These are phyloP conservation scores for Nicotiana benthamiana DNA, from an alignment of 257 asterid genomes.

Conservation along the genomic window DNA sequence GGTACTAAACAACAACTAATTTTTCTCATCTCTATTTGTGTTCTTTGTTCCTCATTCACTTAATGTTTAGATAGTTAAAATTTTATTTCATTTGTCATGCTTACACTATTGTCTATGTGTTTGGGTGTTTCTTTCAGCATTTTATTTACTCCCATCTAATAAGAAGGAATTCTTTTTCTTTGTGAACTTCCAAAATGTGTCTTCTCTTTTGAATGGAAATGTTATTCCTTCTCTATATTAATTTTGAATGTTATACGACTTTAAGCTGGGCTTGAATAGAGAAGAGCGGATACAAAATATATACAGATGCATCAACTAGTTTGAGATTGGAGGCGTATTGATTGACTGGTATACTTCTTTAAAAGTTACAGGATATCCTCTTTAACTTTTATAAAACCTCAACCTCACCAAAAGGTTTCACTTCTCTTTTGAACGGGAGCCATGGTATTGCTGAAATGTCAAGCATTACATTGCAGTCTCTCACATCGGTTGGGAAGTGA, in stretches of 20 bases:
- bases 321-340: not conserved
- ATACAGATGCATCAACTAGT: not conserved
- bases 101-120: not conserved
- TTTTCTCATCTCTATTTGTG: not conserved
- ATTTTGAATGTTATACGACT: not conserved
- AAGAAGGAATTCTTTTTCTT: not conserved
- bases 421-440: not conserved
- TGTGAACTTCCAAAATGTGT: not conserved
- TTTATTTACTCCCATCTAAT: not conserved
- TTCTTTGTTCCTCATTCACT: not conserved
- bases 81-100: not conserved
- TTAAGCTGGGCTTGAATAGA: not conserved
- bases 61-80: not conserved
- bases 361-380: not conserved
- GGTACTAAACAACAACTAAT: slow-evolving; percentile 28
- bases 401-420: not conserved
- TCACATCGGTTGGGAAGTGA: no score
- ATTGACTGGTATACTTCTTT: not conserved
- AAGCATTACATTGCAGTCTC: no score
- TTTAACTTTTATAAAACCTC: not conserved
- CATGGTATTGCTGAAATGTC: no score
- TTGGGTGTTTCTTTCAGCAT: not conserved
- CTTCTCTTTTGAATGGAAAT: not conserved
- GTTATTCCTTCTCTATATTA: not conserved
- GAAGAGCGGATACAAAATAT: not conserved